Evolutionary conservation across 2,329 filamentous ascomycete species (phyloP).

Genomic region (Colletotrichum orbiculare): DNA sequence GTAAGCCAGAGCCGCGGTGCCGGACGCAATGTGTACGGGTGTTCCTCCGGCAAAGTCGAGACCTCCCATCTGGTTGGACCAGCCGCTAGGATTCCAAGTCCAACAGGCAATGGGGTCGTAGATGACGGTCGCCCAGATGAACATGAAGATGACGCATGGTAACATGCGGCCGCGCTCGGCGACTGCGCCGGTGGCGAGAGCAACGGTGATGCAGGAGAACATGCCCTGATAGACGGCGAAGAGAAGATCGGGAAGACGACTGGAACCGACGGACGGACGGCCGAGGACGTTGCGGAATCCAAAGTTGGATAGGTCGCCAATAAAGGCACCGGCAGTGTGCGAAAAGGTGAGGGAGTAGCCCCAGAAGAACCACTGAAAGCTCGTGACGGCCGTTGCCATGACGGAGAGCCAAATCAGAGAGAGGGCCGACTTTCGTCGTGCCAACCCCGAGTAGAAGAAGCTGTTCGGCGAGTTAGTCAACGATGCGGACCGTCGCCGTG

Average conservation of each 20-base stretch:
- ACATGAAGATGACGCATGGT: conserved; percentile 91
- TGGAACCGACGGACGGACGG: conserved; percentile 78
- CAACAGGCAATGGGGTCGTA: conserved; percentile 95
- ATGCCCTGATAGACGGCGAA: conserved; percentile 90
- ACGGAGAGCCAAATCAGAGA: conserved; percentile 92
- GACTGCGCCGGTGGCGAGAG: conserved; percentile 84
- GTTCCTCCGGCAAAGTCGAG: conserved; percentile 92
- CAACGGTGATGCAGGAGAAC: conserved; percentile 88
- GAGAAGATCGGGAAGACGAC: conserved; percentile 81
- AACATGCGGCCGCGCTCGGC: conserved; percentile 90
- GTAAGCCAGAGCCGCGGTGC: conserved; percentile 86
- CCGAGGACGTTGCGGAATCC: conserved; percentile 82
- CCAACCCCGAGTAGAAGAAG: conserved; percentile 94
- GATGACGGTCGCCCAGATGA: conserved; percentile 89
- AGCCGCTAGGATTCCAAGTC: conserved; percentile 90
- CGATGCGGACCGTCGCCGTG: not conserved
- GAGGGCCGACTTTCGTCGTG: conserved; percentile 87
- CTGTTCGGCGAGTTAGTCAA: conserved; percentile 43
- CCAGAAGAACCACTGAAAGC: conserved; percentile 97
- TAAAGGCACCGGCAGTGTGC: conserved; percentile 78
- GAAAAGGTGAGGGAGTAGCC: conserved; percentile 87
- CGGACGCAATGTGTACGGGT: conserved; percentile 88
- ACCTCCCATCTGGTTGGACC: conserved; percentile 82
- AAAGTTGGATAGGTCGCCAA: conserved; percentile 83
- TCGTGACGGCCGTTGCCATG: conserved; percentile 85